Evolutionary conservation across 768 basidiomycete species (phyloP).

Genomic region (Suillus lakei): DNA sequence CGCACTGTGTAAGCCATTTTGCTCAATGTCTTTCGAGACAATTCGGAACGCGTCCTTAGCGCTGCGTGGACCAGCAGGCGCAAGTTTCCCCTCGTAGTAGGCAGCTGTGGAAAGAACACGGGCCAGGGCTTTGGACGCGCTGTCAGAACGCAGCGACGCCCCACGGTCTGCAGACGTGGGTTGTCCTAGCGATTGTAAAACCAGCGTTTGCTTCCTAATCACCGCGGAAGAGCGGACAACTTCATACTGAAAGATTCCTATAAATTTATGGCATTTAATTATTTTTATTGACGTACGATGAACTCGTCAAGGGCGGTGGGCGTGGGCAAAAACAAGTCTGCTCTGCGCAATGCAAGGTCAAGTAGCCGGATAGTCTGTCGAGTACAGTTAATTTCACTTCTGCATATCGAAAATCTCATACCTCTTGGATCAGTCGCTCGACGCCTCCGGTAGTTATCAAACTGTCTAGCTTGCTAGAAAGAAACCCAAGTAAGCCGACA

Average conservation of each 20-base stretch:
- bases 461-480: constrained; percentile 57
- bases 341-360: constrained; percentile 52
- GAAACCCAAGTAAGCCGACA: constrained; percentile 57
- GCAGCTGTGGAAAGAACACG: constrained; percentile 48
- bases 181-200: constrained; percentile 46
- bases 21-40: constrained; percentile 64
- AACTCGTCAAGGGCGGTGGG: constrained; percentile 62
- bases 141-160: constrained; percentile 34
- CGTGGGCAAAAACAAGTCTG: constrained; percentile 59
- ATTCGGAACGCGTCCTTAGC: constrained; percentile 61
- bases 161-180: constrained; percentile 33
- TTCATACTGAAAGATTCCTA: constrained; percentile 55
- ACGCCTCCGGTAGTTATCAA: constrained; percentile 57
- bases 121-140: constrained; percentile 42
- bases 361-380: constrained; percentile 56
- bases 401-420: constrained; percentile 28
- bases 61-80: constrained; percentile 45
- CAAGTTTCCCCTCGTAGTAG: constrained; percentile 62
- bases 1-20: constrained; percentile 56
- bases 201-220: constrained; percentile 50
- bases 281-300: constrained; percentile 50
- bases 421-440: constrained; percentile 59
- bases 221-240: constrained; percentile 58
- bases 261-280: constrained; percentile 1
- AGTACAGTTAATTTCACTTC: constrained; percentile 3